These are phyloP conservation scores for Tetradesmus obliquus DNA, from an alignment of 139 green algal species.

Conservation along the genomic window DNA sequence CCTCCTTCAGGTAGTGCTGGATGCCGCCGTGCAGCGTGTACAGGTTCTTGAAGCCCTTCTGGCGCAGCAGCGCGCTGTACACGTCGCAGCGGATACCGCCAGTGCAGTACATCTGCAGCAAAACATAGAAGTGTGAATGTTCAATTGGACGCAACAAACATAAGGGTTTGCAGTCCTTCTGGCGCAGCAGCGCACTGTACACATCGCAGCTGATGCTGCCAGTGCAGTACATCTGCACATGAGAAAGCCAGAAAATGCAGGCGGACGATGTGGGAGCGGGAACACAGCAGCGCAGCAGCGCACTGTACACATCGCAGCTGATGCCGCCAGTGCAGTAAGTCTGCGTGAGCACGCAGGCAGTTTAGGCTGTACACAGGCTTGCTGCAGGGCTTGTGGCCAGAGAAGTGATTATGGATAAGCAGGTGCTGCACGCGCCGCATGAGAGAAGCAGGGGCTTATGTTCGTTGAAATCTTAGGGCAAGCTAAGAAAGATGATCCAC, in stretches of 20 bases:
- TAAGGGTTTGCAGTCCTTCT: slow-evolving; percentile 56
- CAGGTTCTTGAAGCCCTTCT: slow-evolving; percentile 92
- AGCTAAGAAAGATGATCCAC: no score
- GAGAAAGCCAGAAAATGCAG: background rate
- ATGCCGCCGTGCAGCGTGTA: slow-evolving; percentile 97
- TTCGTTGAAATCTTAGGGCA: no score
- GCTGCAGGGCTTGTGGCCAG: no score
- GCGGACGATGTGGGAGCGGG: background rate
- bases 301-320: slow-evolving; percentile 98
- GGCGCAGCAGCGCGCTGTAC: slow-evolving; percentile 92
- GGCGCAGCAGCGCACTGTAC: slow-evolving; percentile 90
- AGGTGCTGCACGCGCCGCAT: no score
- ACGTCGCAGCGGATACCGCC: slow-evolving; percentile 99
- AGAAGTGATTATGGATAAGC: no score
- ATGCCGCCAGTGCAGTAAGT: slow-evolving; percentile 99
- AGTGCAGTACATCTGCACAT: slow-evolving; percentile 96
- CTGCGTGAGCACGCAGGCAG: slow-evolving; percentile 47
- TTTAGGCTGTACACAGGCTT: no score
- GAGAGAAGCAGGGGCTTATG: no score
- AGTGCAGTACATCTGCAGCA: slow-evolving; percentile 98
- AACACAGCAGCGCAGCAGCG: slow-evolving; percentile 73
- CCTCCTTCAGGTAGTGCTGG: slow-evolving; percentile 79
- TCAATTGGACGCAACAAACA: background rate
- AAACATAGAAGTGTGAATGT: no score
- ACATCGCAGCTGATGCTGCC: slow-evolving; percentile 99